Base-by-base conservation (phyloP, 495 filamentous ascomycete species). In the Neurospora africana region DNA sequence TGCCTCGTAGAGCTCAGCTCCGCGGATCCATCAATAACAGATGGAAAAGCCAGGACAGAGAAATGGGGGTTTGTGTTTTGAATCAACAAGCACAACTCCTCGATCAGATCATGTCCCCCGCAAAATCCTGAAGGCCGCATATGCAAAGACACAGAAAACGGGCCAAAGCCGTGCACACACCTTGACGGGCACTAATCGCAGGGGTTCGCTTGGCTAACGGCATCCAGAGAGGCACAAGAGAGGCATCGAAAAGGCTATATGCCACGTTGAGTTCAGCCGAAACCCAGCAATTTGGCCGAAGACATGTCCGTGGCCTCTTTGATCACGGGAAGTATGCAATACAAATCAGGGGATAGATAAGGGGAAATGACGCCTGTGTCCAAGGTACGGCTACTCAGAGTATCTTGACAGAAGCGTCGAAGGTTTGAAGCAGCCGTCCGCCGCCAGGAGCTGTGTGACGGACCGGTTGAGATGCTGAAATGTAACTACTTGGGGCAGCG, bases 241-340 rank as follows among this genome's bases (percentile, higher is more conserved):
- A 44, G 58, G 33, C 68, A 38, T 72, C 44, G 70, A 75, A 77
- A 72, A 79, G 79, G 70, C 79, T 81, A 81, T 78, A 76, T 78
- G 74, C 76, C 76, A 76, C 76, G 72, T 76, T 74, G 74, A 79
- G 61, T 81, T 82, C 79, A 80, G 80, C 78, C 80, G 77, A 78
- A 81, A 80, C 44, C 73, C 72, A 68, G 35, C 39, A 80, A 78
- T 77, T 77, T 77, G 77, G 73, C 78, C 72, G 75, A 73, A 65
- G 27, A 35, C 53, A 65, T 65, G 53, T 33, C 6, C 53, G 53
- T 65, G 23, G 53, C 53, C 27, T 19, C 53, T 65, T 65, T 65
- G 53, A 65, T 65, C 53, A 65, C 27, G 15, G 53, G 15, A 65
- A 65, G 53, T 9, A 33, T 33, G 53, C 53, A 65, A 65, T 19